Conservation (phyloP, 306 rosid species). For the Argentina anserina region DNA sequence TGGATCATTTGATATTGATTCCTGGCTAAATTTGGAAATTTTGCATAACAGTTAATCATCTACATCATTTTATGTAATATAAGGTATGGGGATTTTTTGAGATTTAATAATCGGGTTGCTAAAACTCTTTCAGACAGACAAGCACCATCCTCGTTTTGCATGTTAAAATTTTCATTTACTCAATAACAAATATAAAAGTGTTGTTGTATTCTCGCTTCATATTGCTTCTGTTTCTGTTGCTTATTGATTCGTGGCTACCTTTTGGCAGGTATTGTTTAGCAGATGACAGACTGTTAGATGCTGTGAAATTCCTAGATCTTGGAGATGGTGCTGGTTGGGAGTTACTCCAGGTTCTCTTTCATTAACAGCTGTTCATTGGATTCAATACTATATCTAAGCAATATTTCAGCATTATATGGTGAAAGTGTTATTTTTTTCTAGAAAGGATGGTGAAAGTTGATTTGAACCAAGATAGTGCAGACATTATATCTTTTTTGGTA, state of each 20-base stretch:
- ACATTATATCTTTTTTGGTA: background rate
- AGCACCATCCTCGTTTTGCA: background rate
- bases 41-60: background rate
- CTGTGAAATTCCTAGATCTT: conserved; percentile 72
- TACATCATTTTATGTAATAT: background rate
- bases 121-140: background rate
- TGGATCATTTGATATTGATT: background rate
- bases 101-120: background rate
- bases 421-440: too few species aligned
- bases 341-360: conserved; percentile 67
- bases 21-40: background rate
- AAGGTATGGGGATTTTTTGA: background rate
- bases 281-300: conserved; percentile 62
- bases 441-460: background rate
- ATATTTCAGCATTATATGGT: too few species aligned
- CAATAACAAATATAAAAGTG: background rate
- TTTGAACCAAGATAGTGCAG: background rate
- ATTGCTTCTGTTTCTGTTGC: background rate
- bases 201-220: background rate
- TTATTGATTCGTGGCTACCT: conserved; percentile 6
- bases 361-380: background rate
- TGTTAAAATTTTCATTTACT: background rate
- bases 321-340: conserved; percentile 94
- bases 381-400: background rate
- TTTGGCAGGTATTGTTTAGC: conserved; percentile 71